Conservation (phyloP, 2,329 filamentous ascomycete genomes). For the Xylaria sp. region DNA sequence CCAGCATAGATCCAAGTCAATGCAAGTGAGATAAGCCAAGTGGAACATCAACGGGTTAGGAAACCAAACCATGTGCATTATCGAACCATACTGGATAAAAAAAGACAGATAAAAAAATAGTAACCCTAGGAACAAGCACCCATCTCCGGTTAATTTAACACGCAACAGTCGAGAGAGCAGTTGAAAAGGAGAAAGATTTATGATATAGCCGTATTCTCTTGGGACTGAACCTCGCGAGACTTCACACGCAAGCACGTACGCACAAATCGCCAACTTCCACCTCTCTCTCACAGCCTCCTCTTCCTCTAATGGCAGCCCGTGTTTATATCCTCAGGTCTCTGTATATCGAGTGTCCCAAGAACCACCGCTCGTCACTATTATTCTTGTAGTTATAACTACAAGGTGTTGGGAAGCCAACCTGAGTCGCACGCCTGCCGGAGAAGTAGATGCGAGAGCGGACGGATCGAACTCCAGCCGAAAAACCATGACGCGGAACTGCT, state of each 20-base stretch:
- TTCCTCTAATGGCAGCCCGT: slow-evolving; percentile 45
- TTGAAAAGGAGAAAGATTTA: slow-evolving; percentile 60
- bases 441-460: slow-evolving; percentile 48
- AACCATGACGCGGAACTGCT: slow-evolving; percentile 50
- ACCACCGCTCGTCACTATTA: slow-evolving; percentile 47
- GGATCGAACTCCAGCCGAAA: slow-evolving; percentile 52
- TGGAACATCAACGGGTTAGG: slow-evolving; percentile 19
- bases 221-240: slow-evolving; percentile 51
- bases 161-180: slow-evolving; percentile 54
- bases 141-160: slow-evolving; percentile 49
- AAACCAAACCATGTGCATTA: slow-evolving; percentile 48
- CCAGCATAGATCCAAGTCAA: neutral
- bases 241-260: slow-evolving; percentile 52
- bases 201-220: slow-evolving; percentile 58
- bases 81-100: slow-evolving; percentile 48
- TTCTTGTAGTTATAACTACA: slow-evolving; percentile 45
- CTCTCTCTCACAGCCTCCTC: slow-evolving; percentile 37
- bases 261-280: slow-evolving; percentile 43
- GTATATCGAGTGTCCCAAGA: slow-evolving; percentile 44
- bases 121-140: slow-evolving; percentile 49
- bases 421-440: slow-evolving; percentile 46
- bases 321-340: slow-evolving; percentile 42
- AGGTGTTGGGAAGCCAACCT: slow-evolving; percentile 47
- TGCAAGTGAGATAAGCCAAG: neutral
- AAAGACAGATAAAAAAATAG: slow-evolving; percentile 46